Evolutionary conservation across 2,329 filamentous ascomycete species (phyloP), one percentile per base, ranked within the genome.

Genomic region (Dothidotthia symphoricarpi): DNA sequence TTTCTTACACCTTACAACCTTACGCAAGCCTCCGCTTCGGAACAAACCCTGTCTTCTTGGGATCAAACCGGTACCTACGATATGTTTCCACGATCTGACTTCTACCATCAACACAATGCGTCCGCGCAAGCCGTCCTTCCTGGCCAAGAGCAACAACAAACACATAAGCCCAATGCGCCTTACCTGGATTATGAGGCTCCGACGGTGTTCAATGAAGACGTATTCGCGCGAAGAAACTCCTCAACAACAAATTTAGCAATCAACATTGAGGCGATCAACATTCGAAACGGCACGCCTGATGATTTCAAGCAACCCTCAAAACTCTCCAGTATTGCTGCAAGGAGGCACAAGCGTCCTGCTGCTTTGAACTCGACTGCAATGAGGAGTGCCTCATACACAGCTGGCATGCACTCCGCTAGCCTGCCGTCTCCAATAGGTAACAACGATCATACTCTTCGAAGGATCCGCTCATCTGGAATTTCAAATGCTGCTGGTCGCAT

Each of bases 401-500:
- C 62, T 28, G 59, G 64, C 7, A 63, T 70, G 63, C 19, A 70
- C 50, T 66, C 59, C 17, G 60, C 62, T 28, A 58, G 64, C 7
- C 62, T 70, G 63, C 60, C 62, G 16, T 65, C 68, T 41, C 61
- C 72, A 26, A 65, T 69, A 22, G 57, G 55, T 26, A 59, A 53
- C 36, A 50, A 46, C 26, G 67, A 69, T 29, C 68, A 69, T 16
- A 61, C 59, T 7, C 59, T 75, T 11, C 70, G 73, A 24, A 69
- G 72, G 17, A 75, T 75, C 33, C 63, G 71, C 34, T 75, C 73
- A 10, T 70, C 67, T 30, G 69, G 70, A 9, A 63, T 74, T 39
- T 47, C 63, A n/a, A 69, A 67, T 39, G 65, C 59, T 32, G 60
- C 62, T 16, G 71, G 72, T 13, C 70, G 73, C 29, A 65, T 76